Conservation (phyloP, 2,329 filamentous ascomycete genomes). For the Sporothrix brunneoviolacea region DNA sequence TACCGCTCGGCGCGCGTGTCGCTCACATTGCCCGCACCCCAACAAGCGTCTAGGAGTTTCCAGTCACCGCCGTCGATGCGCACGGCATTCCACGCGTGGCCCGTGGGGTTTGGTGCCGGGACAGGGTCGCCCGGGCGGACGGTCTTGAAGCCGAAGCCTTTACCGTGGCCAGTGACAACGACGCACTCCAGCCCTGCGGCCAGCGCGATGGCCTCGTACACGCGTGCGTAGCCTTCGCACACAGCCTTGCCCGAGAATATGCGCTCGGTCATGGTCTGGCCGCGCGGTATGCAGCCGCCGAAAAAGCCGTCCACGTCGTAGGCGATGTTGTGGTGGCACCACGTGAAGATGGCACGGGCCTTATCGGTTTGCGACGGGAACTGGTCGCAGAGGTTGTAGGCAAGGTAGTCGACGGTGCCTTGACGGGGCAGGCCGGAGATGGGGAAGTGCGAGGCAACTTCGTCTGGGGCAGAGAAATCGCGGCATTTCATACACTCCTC, state of each 20-base stretch:
- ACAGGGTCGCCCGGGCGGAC: slow-evolving; percentile 57
- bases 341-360: slow-evolving; percentile 85
- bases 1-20: slow-evolving; percentile 50
- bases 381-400: slow-evolving; percentile 67
- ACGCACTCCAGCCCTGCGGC: slow-evolving; percentile 73
- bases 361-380: slow-evolving; percentile 85
- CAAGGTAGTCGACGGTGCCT: slow-evolving; percentile 66
- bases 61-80: slow-evolving; percentile 78
- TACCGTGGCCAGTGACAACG: slow-evolving; percentile 72
- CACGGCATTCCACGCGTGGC: slow-evolving; percentile 92
- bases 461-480: slow-evolving; percentile 79
- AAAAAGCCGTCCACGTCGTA: slow-evolving; percentile 83
- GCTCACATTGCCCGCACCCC: slow-evolving; percentile 74
- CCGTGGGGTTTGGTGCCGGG: slow-evolving; percentile 55
- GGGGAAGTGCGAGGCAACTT: slow-evolving; percentile 70
- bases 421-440: slow-evolving; percentile 59
- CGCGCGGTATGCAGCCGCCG: slow-evolving; percentile 56
- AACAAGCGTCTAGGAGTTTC: slow-evolving; percentile 89
- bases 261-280: slow-evolving; percentile 60
- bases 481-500: slow-evolving; percentile 70
- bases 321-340: slow-evolving; percentile 87
- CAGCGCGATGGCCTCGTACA: slow-evolving; percentile 71
- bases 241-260: slow-evolving; percentile 75
- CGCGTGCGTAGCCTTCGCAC: slow-evolving; percentile 82
- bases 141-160: slow-evolving; percentile 68